A percentile compares a stretch with the other conserved stretches of the same genome.
Conservation (phyloP, 768 basidiomycete genomes). For the Boletus rufocinnamomeus region DNA sequence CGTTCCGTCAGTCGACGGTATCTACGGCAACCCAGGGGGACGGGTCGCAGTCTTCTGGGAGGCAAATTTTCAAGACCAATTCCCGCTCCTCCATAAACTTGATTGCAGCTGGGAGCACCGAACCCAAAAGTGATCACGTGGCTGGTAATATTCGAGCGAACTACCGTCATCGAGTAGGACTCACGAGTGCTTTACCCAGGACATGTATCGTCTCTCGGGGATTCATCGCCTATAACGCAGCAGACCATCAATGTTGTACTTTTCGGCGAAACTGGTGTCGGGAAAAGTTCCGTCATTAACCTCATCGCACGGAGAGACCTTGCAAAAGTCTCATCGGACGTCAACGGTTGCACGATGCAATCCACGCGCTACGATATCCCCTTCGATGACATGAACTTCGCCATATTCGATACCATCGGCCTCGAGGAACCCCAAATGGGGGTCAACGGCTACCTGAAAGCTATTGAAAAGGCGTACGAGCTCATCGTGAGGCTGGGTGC, state of each 20-base stretch:
- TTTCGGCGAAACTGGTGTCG: slow-evolving; percentile 44
- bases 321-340: slow-evolving; percentile 30
- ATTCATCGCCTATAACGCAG: not conserved
- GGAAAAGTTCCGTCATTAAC: slow-evolving; percentile 35
- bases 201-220: not conserved
- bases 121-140: not conserved
- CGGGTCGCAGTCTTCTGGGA: not conserved
- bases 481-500: slow-evolving; percentile 36
- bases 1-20: slow-evolving; percentile 1
- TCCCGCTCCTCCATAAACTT: slow-evolving; percentile 7
- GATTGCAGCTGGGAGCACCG: not conserved
- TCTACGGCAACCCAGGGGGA: not conserved
- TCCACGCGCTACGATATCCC: slow-evolving; percentile 29
- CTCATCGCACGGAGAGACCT: slow-evolving; percentile 29
- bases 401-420: slow-evolving; percentile 39
- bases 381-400: slow-evolving; percentile 23
- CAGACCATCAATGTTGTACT: slow-evolving; percentile 38
- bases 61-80: not conserved
- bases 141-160: slow-evolving; percentile 13
- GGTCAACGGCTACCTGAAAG: slow-evolving; percentile 29
- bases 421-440: slow-evolving; percentile 36
- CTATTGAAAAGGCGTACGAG: slow-evolving; percentile 31
- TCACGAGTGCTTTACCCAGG: slow-evolving; percentile 11
- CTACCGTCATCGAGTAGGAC: not conserved
- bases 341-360: slow-evolving; percentile 40